Evolutionary conservation across 2,329 filamentous ascomycete species (phyloP).

Genomic region (Pestalotiopsis sp.): DNA sequence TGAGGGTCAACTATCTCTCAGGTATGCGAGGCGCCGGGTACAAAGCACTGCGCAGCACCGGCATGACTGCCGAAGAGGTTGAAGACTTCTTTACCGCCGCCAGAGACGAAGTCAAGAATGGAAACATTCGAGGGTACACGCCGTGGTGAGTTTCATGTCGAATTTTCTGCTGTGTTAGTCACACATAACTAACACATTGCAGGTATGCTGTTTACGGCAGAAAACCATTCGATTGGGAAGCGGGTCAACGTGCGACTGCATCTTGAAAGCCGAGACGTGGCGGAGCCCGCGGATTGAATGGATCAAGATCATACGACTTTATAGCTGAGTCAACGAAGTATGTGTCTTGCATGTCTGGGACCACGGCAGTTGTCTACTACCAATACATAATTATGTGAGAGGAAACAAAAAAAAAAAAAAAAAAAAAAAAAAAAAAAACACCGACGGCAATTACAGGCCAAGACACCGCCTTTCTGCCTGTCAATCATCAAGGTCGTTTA

Average conservation of each 20-base stretch:
- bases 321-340: background rate
- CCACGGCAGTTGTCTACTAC: no score
- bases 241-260: background rate
- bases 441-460: background rate
- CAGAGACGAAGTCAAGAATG: slow-evolving; percentile 8
- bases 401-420: background rate
- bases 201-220: slow-evolving; percentile 11
- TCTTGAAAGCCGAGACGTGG: background rate
- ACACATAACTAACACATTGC: background rate
- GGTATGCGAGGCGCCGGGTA: slow-evolving; percentile 11
- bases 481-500: background rate
- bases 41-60: slow-evolving; percentile 9
- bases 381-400: background rate
- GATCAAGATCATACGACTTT: background rate
- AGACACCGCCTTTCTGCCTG: background rate
- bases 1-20: slow-evolving; percentile 8
- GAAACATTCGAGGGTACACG: slow-evolving; percentile 11
- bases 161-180: background rate
- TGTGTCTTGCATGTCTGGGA: no score
- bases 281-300: background rate
- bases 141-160: slow-evolving; percentile 5
- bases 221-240: slow-evolving; percentile 4
- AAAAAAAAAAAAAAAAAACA: background rate
- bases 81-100: slow-evolving; percentile 12
- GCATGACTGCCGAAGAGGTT: slow-evolving; percentile 7